Percentiles rank a stretch among this genome's conserved stretches.
phyloP scores from a whole-genome alignment of 352 stramenopile species.

The Phytophthora europaea region DNA sequence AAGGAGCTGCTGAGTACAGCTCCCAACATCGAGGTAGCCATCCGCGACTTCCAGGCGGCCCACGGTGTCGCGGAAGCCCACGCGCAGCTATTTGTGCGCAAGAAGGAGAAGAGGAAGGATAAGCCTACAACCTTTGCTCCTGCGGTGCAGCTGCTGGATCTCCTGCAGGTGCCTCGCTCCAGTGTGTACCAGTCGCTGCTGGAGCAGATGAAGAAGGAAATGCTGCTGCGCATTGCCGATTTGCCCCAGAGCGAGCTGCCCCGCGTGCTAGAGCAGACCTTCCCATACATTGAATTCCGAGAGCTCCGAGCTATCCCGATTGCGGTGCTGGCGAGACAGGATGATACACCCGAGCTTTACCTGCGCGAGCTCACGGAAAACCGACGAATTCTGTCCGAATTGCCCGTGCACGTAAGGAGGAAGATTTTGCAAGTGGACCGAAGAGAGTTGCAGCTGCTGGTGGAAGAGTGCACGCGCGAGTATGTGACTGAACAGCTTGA shows the following conservation, averaged over 20 bases:
- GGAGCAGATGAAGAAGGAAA: slow-evolving; percentile 71
- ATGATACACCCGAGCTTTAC: slow-evolving; percentile 83
- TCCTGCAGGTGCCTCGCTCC: slow-evolving; percentile 73
- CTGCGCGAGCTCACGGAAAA: slow-evolving; percentile 87
- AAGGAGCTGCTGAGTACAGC: slow-evolving; percentile 88
- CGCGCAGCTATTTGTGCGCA: slow-evolving; percentile 48
- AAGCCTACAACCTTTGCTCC: slow-evolving; percentile 51
- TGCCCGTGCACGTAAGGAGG: slow-evolving; percentile 84
- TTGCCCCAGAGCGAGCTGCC: slow-evolving; percentile 79
- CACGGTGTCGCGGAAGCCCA: slow-evolving; percentile 70
- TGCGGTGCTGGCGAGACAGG: slow-evolving; percentile 80
- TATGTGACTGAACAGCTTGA: slow-evolving; percentile 75
- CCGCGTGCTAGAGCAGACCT: slow-evolving; percentile 79
- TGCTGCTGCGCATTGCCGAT: slow-evolving; percentile 79
- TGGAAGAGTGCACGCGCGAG: slow-evolving; percentile 79
- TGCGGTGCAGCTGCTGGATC: slow-evolving; percentile 80
- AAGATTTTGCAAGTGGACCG: slow-evolving; percentile 86
- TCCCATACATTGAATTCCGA: slow-evolving; percentile 91
- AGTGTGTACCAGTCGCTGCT: slow-evolving; percentile 78
- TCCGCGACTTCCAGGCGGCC: slow-evolving; percentile 78
- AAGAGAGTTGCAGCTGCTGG: slow-evolving; percentile 74
- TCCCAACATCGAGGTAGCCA: slow-evolving; percentile 86
- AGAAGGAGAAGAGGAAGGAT: slow-evolving; percentile 34
- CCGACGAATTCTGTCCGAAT: slow-evolving; percentile 75
- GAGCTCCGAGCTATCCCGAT: slow-evolving; percentile 88